Conservation (phyloP, 1,139 yeast genomes). For the Saccharomyces hybrid region DNA sequence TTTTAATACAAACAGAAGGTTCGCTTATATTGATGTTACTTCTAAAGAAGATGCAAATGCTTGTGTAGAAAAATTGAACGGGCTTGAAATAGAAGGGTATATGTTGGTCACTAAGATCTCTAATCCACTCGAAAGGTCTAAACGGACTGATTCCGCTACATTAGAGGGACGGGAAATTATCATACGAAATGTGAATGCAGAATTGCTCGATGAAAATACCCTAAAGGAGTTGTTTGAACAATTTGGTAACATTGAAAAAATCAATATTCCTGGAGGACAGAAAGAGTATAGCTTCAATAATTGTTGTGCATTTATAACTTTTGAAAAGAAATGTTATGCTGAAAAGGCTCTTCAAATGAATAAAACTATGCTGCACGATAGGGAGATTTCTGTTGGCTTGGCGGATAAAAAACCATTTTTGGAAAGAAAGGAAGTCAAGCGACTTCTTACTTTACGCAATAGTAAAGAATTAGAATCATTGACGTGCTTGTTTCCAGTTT, state of each 20-base stretch:
- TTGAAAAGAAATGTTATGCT: constrained; percentile 36
- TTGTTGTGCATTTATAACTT: constrained; percentile 54
- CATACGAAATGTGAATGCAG: constrained; percentile 44
- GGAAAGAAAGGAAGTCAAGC: constrained; percentile 29
- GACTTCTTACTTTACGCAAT: constrained; percentile 18
- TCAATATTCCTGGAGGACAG: constrained; percentile 39
- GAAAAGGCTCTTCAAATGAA: constrained; percentile 37
- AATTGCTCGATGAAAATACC: constrained; percentile 25
- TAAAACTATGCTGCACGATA: constrained; percentile 35
- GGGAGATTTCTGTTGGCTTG: constrained; percentile 40
- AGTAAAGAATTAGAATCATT: constrained; percentile 33
- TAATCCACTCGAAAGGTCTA: constrained; percentile 39
- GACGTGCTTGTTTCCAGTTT: constrained; percentile 41
- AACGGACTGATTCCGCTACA: constrained; percentile 37
- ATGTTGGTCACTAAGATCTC: constrained; percentile 53
- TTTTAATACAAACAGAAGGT: constrained; percentile 51
- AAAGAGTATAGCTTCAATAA: constrained; percentile 31
- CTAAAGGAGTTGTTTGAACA: constrained; percentile 34
- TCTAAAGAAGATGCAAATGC: constrained; percentile 38
- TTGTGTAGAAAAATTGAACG: constrained; percentile 44
- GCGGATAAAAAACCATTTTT: constrained; percentile 36
- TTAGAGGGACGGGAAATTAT: constrained; percentile 50
- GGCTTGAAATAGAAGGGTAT: constrained; percentile 29
- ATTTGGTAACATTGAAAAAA: constrained; percentile 44
- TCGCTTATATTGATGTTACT: constrained; percentile 62